Conservation (phyloP, 202 grass and related monocot genomes). For the Carex arenaria region DNA sequence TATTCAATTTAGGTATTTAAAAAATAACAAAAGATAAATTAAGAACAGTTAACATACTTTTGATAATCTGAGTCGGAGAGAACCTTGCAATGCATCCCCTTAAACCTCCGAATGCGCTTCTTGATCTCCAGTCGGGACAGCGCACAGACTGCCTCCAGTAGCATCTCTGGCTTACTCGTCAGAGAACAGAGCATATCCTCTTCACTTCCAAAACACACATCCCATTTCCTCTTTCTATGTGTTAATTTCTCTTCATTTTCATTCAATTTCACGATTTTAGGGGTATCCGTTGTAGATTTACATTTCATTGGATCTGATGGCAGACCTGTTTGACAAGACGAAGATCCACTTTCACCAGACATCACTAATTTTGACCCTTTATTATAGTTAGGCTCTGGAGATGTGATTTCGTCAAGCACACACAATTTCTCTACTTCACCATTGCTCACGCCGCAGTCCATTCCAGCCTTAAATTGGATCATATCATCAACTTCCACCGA, state of each 20-base stretch:
- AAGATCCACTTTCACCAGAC: not conserved
- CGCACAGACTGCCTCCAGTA: slow-evolving; percentile 17
- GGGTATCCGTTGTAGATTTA: not conserved
- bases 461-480: not conserved
- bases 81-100: not conserved
- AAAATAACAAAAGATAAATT: not conserved
- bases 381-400: not conserved
- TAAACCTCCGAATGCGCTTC: not conserved
- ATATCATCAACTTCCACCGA: not conserved
- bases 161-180: not conserved
- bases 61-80: not conserved
- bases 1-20: not conserved
- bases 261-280: not conserved
- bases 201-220: not conserved
- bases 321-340: not conserved
- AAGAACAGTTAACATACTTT: not conserved
- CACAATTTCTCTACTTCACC: not conserved
- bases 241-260: not conserved
- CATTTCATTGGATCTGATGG: not conserved
- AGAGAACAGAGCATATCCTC: slow-evolving; percentile 7
- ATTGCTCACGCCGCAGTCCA: not conserved
- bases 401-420: not conserved
- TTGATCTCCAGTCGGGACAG: not conserved
- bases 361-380: not conserved
- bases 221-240: not conserved